A percentile compares a stretch with the other conserved stretches of the same genome.
Evolutionary conservation across 345 rosid species (phyloP).

Genomic region (Conringia planisiliqua): DNA sequence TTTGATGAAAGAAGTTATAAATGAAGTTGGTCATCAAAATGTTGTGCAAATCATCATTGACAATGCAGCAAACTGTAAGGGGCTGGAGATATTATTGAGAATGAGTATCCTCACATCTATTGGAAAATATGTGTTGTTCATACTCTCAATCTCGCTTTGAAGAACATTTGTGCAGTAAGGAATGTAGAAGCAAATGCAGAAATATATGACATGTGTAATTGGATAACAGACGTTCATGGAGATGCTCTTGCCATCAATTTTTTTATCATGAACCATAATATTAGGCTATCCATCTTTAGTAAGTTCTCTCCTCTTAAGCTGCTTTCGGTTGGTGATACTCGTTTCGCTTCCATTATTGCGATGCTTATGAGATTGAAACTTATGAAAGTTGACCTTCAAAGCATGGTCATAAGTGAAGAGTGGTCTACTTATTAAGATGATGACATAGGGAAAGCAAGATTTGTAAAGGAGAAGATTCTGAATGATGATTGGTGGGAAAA

Average conservation of each 20-base stretch:
- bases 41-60: not conserved
- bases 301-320: no score
- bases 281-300: not conserved
- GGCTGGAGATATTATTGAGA: not conserved
- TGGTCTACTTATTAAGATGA: not conserved
- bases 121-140: no score
- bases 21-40: not conserved
- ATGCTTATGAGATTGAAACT: not conserved
- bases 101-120: not conserved
- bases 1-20: not conserved
- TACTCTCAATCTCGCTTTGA: no score
- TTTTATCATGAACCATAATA: not conserved
- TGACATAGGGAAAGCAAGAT: no score
- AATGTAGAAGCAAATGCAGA: no score
- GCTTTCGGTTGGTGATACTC: not conserved
- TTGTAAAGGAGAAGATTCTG: no score
- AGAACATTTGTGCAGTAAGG: no score
- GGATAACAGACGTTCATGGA: not conserved
- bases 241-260: not conserved
- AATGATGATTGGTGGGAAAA: no score
- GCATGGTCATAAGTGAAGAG: not conserved
- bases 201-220: not conserved
- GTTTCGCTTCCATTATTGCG: no score
- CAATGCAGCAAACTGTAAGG: not conserved
- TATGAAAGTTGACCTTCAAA: not conserved